Evolutionary conservation across 805 yeast species (phyloP).

Genomic region (Ogataea glucozyma): DNA sequence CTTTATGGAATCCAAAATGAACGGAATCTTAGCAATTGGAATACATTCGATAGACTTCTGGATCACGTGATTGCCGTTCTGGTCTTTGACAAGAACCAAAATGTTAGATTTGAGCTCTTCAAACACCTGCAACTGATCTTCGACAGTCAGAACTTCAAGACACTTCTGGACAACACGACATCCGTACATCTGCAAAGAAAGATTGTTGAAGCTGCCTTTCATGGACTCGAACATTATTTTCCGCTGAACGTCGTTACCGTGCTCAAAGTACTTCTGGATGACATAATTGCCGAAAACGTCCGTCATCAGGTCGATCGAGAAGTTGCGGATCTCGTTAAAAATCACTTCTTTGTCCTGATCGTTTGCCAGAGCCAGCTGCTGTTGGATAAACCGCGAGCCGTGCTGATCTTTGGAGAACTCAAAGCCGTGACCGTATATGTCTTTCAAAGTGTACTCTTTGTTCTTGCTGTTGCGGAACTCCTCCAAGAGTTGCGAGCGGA

Average conservation of each 20-base stretch:
- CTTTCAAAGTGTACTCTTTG: constrained; percentile 65
- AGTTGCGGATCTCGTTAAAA: constrained; percentile 78
- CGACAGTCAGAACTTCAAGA: constrained; percentile 64
- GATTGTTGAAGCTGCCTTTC: constrained; percentile 69
- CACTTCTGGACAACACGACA: constrained; percentile 97
- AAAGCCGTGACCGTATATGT: constrained; percentile 80
- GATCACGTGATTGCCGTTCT: constrained; percentile 96
- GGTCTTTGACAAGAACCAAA: constrained; percentile 80
- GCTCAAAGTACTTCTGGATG: constrained; percentile 89
- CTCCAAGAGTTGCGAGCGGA: constrained; percentile 78
- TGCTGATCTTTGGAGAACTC: constrained; percentile 96
- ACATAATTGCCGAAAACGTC: constrained; percentile 99
- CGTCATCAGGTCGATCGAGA: constrained; percentile 78
- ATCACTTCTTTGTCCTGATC: constrained; percentile 75
- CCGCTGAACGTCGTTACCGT: constrained; percentile 70
- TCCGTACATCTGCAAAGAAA: constrained; percentile 95
- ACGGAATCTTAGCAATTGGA: constrained; percentile 68
- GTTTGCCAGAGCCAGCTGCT: constrained; percentile 65
- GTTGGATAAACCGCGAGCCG: constrained; percentile 96
- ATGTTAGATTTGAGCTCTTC: constrained; percentile 64
- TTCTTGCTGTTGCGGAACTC: constrained; percentile 71
- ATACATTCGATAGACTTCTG: constrained; percentile 91
- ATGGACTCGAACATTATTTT: constrained; percentile 65
- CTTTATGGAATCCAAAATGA: constrained; percentile 69
- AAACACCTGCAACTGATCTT: constrained; percentile 67